phyloP scores from a whole-genome alignment of 78 protist genomes.

The Protostelium mycophagum region DNA sequence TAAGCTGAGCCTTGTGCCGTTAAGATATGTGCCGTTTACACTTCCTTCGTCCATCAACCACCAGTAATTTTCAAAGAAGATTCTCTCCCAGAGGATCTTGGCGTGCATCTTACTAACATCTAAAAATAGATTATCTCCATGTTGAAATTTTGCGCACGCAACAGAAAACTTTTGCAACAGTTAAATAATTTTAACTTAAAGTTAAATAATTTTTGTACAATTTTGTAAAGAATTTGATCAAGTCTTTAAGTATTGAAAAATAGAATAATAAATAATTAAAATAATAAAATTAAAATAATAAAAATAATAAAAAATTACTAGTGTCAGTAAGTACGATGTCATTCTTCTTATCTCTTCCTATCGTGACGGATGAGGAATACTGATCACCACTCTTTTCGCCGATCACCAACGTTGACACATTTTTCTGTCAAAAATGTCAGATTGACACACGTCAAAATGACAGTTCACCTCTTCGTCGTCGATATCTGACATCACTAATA shows the following conservation, averaged over 20 bases:
- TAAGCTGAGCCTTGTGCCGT: not conserved
- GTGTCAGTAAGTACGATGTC: not conserved
- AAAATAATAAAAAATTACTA: too few relatives aligned
- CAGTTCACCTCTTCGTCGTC: not conserved
- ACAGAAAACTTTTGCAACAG: too few relatives aligned
- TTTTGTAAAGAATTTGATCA: too few relatives aligned
- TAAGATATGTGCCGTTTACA: not conserved
- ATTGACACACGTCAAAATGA: too few relatives aligned
- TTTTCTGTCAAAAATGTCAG: too few relatives aligned
- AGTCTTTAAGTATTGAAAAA: too few relatives aligned
- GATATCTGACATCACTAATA: not conserved
- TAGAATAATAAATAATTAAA: too few relatives aligned
- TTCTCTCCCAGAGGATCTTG: not conserved
- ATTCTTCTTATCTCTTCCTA: not conserved
- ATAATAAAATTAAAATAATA: too few relatives aligned
- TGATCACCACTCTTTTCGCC: not conserved
- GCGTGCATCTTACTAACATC: not conserved
- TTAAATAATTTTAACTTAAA: too few relatives aligned
- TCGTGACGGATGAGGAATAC: not conserved
- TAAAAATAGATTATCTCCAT: too few relatives aligned
- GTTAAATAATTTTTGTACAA: too few relatives aligned
- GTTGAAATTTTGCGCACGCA: too few relatives aligned
- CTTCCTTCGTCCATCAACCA: not conserved
- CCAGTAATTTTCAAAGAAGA: not conserved
- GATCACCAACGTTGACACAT: not conserved